phyloP scores from a whole-genome alignment of 306 rosid genomes.

The Rosa persica region DNA sequence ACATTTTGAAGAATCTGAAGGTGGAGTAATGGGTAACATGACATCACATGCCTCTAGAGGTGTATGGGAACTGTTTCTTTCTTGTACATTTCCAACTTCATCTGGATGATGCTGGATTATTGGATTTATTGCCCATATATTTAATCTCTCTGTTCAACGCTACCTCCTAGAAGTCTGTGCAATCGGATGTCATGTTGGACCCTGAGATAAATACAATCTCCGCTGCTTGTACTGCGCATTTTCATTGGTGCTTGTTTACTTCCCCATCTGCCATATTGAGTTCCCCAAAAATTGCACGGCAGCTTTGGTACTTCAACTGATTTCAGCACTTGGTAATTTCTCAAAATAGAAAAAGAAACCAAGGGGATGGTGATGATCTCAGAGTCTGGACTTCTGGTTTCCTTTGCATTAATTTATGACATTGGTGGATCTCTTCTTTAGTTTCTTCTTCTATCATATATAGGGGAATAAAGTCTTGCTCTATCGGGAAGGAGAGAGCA shows the following conservation, averaged over 20 bases:
- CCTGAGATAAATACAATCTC: neutral
- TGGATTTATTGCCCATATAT: neutral
- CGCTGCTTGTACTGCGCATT: neutral
- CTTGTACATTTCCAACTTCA: slow-evolving; percentile 8
- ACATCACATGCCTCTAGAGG: neutral
- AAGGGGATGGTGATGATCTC: neutral
- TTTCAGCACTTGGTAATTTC: neutral
- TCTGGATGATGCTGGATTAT: neutral
- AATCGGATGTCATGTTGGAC: slow-evolving; percentile 13
- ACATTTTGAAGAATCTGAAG: neutral
- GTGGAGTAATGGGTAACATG: neutral
- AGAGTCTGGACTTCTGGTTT: neutral
- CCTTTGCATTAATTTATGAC: neutral
- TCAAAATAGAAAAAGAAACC: neutral
- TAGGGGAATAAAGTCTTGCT: neutral
- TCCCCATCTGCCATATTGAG: neutral
- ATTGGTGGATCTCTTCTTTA: neutral
- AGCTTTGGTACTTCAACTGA: neutral
- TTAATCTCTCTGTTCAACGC: neutral
- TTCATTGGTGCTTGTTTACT: neutral
- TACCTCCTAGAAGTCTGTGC: slow-evolving; percentile 13
- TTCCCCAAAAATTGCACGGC: neutral
- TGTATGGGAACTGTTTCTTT: neutral
- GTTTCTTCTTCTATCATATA: neutral
- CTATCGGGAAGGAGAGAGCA: neutral